Evolutionary conservation across 1,139 yeast species (phyloP), one percentile per base, ranked within the genome.

Genomic region (Blastobotrys arbuscula): DNA sequence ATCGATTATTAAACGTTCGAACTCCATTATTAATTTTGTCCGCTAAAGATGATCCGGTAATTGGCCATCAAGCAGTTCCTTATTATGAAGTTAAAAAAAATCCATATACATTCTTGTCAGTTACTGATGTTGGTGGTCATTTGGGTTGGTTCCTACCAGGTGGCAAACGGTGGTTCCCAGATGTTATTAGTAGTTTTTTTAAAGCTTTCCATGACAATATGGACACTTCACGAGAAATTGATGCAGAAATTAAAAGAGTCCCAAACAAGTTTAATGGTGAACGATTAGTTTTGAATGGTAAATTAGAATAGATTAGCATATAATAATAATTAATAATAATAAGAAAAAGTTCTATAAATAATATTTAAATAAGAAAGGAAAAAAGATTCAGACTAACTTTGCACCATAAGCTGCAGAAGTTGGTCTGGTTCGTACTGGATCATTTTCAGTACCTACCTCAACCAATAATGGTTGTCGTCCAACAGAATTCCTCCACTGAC

Each of bases 111-210:
- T 69, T 80, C 31, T 65, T 86, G 58, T 70, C 84, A 16, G 77
- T 82, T 45, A 86, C 97, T 0, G 76, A 81, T 31, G 68, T 81
- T 28, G 98, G 98, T 50, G 98, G 97, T 9, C 98, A 92, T 68
- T 68, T 94, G 39, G 89, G 88, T 8, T 76, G 78, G 77, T 76
- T 72, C 59, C 78, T 75, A 59, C 83, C 85, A 0, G 82, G 84
- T 23, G 67, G 67, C 33, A 75, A 78, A 49, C 79, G 88, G 55
- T 89, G 97, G 96, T 79, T 81, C 59, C 77, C 82, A 7, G 72
- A 74, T 45, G 82, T 81, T 36, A 76, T 84, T 39, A 78, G 81
- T 42, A 75, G 81, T 45, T 86, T 76, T 65, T 76, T 87, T 54
- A 69, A 68, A 53, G 72, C 76, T 28, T 77, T 83, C 59, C 75